Evolutionary conservation across 2,329 filamentous ascomycete genomes (phyloP), one percentile per base, ranked within the genome.

Genomic region (Paecilomyces variotii): DNA sequence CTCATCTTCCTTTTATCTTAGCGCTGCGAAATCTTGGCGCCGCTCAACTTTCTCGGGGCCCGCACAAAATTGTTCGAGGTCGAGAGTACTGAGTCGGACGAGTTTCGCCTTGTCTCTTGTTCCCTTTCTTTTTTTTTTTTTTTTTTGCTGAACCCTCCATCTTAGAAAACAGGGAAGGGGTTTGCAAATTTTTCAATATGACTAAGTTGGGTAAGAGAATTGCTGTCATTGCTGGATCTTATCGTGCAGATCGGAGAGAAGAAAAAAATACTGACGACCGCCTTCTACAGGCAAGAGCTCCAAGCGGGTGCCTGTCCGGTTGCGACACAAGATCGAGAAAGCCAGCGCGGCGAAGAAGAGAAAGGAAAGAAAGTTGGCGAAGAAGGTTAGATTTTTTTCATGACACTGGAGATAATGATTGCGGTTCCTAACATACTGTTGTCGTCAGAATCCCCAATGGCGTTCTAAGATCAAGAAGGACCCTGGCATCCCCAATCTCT

Each of bases 301-400:
- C 58, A 99, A 99, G 85, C 88, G 94, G 76, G 86, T 84, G 66
- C 86, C 93, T 52, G 89, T 93, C 70, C 91, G 94, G 61, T 83
- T 99, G 70, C 87, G 93, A 65, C 87, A 97, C 80, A 97, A 96
- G 79, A 97, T 99, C 76, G 85, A 96, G 74, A 99, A 99, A 78
- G 87, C 89, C 25, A 90, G 92, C 56, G 85, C 85, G 50, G 87
- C 90, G 62, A 99, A 99, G 81, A 91, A 96, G 78, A 86, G 87
- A 72, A 99, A 99, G 78, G 80, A 86, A 62, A 88, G 87, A 71
- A 97, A 96, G 81, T 81, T 86, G 58, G 91, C 89, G 58, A 97
- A 96, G 80, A 91, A 96, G 74, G 82, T 84, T 70, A 19, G 64
- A 52, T 12, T 24, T 53, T 53, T 26, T 24, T 51, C 24, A 19